Percentiles rank a stretch among this genome's conserved stretches.
These are phyloP conservation scores for Trichoderma endophyticum DNA, from an alignment of 2,329 filamentous ascomycete species.

Conservation along the genomic window DNA sequence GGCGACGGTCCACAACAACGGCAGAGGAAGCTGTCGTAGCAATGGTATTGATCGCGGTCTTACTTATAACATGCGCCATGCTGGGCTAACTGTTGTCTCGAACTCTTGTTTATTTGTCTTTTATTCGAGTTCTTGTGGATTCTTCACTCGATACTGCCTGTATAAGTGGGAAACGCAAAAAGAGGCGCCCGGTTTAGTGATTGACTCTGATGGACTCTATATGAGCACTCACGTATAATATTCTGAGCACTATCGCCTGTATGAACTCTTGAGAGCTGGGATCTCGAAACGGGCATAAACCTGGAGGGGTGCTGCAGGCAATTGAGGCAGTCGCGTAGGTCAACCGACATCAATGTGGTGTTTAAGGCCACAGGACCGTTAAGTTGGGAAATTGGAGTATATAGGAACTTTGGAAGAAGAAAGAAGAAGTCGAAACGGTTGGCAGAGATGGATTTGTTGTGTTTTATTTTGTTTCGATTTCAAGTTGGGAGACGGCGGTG, in stretches of 20 bases:
- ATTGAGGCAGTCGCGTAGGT: constrained; percentile 53
- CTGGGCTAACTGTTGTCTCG: not conserved
- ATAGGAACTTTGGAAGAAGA: not conserved
- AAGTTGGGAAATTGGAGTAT: not conserved
- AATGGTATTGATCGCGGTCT: constrained; percentile 20
- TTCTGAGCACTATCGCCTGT: constrained; percentile 56
- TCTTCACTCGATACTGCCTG: constrained; percentile 17
- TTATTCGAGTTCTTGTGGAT: not conserved
- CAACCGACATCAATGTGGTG: constrained; percentile 58
- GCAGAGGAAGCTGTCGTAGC: not conserved
- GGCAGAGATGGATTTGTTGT: not conserved
- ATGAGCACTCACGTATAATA: constrained; percentile 43
- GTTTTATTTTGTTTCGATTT: not conserved
- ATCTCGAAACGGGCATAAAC: constrained; percentile 57
- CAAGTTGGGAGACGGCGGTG: not conserved
- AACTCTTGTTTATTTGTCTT: not conserved
- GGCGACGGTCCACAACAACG: constrained; percentile 20
- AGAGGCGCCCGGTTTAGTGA: not conserved
- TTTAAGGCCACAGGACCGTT: constrained; percentile 24
- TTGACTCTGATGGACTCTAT: not conserved
- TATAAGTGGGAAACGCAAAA: not conserved
- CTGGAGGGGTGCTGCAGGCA: constrained; percentile 55
- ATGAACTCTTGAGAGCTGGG: constrained; percentile 52
- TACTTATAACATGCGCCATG: constrained; percentile 19
- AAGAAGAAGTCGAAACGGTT: not conserved